A percentile compares a stretch with the other conserved stretches of the same genome.
These are phyloP conservation scores for Coffea eugenioides DNA, from an alignment of 257 asterid species.

Conservation along the genomic window DNA sequence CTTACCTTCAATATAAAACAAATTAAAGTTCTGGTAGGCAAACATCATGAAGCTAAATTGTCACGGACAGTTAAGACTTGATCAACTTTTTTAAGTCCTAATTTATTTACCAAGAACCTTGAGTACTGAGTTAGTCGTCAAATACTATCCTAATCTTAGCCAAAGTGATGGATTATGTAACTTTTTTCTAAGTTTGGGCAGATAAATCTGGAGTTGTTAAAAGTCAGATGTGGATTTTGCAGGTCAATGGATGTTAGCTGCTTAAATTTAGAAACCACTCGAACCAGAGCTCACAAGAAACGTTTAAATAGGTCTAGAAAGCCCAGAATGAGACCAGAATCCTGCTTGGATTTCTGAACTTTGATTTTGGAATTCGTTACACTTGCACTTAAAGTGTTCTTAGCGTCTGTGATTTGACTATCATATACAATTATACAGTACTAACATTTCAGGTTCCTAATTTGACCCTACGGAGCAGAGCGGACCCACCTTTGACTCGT, in stretches of 20 bases:
- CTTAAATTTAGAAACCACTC: neutral
- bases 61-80: too few relatives aligned
- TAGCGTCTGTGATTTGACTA: constrained; percentile 2
- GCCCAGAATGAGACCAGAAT: neutral
- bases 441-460: too few relatives aligned
- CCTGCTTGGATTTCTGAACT: neutral
- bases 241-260: constrained; percentile 1
- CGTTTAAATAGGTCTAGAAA: neutral
- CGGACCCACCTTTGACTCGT: neutral
- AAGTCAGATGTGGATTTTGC: neutral
- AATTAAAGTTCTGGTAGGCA: too few relatives aligned
- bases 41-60: too few relatives aligned
- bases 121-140: neutral
- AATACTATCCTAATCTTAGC: neutral
- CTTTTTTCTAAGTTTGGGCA: neutral
- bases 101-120: too few relatives aligned
- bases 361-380: neutral
- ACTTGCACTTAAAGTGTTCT: constrained; percentile 11
- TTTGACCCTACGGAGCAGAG: neutral
- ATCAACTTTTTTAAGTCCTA: too few relatives aligned
- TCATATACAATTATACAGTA: neutral
- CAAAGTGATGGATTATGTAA: neutral
- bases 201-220: neutral
- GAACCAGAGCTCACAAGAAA: neutral
- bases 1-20: too few relatives aligned